Evolutionary conservation across 1,284 basidiomycete species (phyloP).

Genomic region (Ceratobasidium sp.): DNA sequence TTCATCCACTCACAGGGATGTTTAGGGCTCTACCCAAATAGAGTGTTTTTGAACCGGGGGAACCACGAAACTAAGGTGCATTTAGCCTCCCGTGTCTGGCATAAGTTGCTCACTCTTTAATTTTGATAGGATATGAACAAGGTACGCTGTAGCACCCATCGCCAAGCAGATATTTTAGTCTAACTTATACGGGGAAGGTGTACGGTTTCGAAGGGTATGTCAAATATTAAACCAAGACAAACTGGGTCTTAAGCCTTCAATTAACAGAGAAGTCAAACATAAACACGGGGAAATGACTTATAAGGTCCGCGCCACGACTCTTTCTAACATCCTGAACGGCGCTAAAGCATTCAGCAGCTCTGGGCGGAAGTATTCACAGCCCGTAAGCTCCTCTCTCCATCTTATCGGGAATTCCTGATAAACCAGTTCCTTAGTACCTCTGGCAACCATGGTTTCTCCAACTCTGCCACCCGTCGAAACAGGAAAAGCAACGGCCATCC

Average conservation of each 20-base stretch:
- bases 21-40: slow-evolving; percentile 83
- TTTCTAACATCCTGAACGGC: background rate
- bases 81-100: background rate
- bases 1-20: slow-evolving; percentile 38
- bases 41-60: slow-evolving; percentile 89
- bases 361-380: slow-evolving; percentile 91
- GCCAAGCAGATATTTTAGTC: background rate
- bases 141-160: slow-evolving; percentile 44
- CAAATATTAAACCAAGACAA: background rate
- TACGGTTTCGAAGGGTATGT: slow-evolving; percentile 87
- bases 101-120: background rate
- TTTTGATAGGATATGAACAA: slow-evolving; percentile 67
- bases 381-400: slow-evolving; percentile 59
- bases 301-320: slow-evolving; percentile 58
- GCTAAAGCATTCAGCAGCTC: slow-evolving; percentile 58
- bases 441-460: slow-evolving; percentile 78
- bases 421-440: slow-evolving; percentile 66
- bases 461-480: slow-evolving; percentile 50
- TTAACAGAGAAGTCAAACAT: slow-evolving; percentile 78
- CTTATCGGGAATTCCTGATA: background rate
- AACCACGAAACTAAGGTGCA: slow-evolving; percentile 87
- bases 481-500: slow-evolving; percentile 59
- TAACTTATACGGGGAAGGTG: slow-evolving; percentile 54
- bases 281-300: slow-evolving; percentile 92
- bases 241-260: background rate